Conservation (phyloP, 2,329 filamentous ascomycete species). For the Fulvia fulva region DNA sequence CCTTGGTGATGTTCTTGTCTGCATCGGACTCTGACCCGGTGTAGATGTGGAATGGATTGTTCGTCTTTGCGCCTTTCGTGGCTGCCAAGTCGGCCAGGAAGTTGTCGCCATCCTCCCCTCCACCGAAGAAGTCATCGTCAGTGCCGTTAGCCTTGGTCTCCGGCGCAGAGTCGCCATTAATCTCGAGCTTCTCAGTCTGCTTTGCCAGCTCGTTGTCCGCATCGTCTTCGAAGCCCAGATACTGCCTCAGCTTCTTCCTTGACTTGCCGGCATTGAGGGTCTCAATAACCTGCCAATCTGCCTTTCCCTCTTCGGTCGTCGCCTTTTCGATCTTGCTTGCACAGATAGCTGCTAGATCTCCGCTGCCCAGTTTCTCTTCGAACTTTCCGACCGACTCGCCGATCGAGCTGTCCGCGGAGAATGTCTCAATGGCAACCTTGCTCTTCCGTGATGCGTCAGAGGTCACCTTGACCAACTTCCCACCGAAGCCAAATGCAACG, state of each 20-base stretch:
- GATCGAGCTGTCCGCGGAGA: conserved; percentile 80
- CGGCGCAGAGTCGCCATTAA: conserved; percentile 54
- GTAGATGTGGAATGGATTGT: conserved; percentile 89
- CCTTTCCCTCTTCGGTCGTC: conserved; percentile 84
- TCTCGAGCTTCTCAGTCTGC: conserved; percentile 34
- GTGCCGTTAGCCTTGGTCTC: conserved; percentile 24
- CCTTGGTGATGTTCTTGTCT: conserved; percentile 81
- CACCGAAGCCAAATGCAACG: conserved; percentile 91
- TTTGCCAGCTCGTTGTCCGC: conserved; percentile 46
- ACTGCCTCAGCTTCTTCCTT: conserved; percentile 79
- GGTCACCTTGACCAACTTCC: conserved; percentile 77
- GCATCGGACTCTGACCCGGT: conserved; percentile 76
- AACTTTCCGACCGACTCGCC: conserved; percentile 83
- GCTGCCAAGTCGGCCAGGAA: conserved; percentile 82
- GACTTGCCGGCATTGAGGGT: conserved; percentile 81
- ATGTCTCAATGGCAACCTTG: conserved; percentile 78
- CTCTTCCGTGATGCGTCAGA: conserved; percentile 64
- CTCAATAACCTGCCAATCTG: conserved; percentile 92
- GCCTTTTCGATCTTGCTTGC: conserved; percentile 71
- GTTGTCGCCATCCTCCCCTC: conserved; percentile 67
- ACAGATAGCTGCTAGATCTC: conserved; percentile 75
- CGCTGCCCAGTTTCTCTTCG: conserved; percentile 73
- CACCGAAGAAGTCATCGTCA: conserved; percentile 67
- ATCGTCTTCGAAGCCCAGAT: conserved; percentile 75
- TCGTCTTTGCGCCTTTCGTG: conserved; percentile 86